phyloP scores from a whole-genome alignment of 1,284 basidiomycete species.

The Tausonia pullulans region DNA sequence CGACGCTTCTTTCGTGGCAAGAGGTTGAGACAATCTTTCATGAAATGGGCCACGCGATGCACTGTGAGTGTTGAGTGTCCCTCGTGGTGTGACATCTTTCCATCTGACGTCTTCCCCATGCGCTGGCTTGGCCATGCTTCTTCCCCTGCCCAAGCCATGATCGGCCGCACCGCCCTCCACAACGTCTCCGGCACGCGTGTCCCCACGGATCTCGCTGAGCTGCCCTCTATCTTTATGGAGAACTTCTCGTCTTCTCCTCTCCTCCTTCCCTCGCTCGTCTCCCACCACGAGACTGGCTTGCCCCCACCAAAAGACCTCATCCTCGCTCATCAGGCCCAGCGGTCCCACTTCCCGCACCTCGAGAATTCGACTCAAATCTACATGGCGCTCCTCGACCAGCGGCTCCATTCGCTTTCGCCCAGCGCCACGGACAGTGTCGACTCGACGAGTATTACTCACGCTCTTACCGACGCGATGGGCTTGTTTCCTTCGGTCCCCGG shows the following conservation, averaged over 20 bases:
- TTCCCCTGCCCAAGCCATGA: conserved; percentile 60
- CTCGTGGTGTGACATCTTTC: not conserved
- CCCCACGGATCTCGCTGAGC: conserved; percentile 94
- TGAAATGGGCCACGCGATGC: conserved; percentile 99
- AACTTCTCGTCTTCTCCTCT: conserved; percentile 74
- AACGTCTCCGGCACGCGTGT: conserved; percentile 98
- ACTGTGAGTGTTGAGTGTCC: conserved; percentile 57
- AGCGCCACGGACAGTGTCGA: conserved; percentile 39
- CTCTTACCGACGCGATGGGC: conserved; percentile 56
- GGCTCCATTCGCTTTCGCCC: conserved; percentile 58
- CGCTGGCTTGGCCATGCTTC: not conserved
- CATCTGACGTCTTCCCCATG: not conserved
- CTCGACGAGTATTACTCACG: conserved; percentile 55
- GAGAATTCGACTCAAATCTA: conserved; percentile 89
- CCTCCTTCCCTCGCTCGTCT: conserved; percentile 67
- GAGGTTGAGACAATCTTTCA: conserved; percentile 94
- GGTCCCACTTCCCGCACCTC: conserved; percentile 40
- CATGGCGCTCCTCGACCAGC: conserved; percentile 78
- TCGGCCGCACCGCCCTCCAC: conserved; percentile 93
- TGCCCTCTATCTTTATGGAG: conserved; percentile 98
- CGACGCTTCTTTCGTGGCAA: conserved; percentile 77
- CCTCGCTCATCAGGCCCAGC: conserved; percentile 30
- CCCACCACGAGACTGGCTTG: conserved; percentile 50
- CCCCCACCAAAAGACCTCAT: conserved; percentile 54
- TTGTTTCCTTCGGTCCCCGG: conserved; percentile 68